These are phyloP conservation scores for Aspergillus brasiliensis DNA, from an alignment of 2,329 filamentous ascomycete species.

Conservation along the genomic window DNA sequence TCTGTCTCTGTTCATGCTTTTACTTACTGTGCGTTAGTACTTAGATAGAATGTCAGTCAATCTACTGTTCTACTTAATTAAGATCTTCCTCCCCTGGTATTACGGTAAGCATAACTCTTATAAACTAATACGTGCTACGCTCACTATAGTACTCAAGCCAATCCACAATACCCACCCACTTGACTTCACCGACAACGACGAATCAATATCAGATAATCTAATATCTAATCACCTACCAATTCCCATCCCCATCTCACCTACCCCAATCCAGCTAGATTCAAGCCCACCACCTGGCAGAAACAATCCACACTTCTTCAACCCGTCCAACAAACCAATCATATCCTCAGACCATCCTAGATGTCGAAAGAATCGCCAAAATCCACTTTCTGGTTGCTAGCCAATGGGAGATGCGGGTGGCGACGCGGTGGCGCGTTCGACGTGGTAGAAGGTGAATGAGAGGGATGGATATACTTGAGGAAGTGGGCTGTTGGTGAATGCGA, in stretches of 20 bases:
- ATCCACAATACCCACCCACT: background rate
- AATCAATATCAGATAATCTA: background rate
- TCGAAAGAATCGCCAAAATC: slow-evolving; percentile 13
- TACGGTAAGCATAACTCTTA: no score
- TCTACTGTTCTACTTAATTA: no score
- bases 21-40: no score
- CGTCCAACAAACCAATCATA: slow-evolving; percentile 2
- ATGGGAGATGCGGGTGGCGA: background rate
- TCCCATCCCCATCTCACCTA: background rate
- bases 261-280: background rate
- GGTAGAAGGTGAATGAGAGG: background rate
- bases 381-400: background rate
- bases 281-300: background rate
- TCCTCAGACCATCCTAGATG: background rate
- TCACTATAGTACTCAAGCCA: background rate
- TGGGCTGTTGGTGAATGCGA: background rate
- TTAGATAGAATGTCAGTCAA: no score
- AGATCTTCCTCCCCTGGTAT: no score
- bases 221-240: background rate
- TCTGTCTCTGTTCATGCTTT: no score
- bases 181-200: background rate
- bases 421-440: slow-evolving; percentile 2
- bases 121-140: no score
- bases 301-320: background rate
- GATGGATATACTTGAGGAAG: no score